phyloP scores from a whole-genome alignment of 176 grass and related monocot species.

The Chloris gayana region DNA sequence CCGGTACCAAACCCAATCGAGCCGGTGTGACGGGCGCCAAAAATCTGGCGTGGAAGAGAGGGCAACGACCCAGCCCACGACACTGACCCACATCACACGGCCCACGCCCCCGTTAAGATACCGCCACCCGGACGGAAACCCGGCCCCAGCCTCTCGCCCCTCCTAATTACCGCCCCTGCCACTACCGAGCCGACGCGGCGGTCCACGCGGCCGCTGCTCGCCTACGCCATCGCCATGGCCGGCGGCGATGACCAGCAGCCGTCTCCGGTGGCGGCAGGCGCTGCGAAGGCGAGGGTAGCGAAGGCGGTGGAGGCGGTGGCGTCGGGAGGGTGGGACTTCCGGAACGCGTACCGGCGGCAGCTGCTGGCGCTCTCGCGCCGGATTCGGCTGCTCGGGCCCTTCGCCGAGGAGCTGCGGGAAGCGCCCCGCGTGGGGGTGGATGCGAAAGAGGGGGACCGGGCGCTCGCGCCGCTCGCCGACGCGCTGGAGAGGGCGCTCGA shows the following conservation, averaged over 20 bases:
- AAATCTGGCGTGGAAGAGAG: slow-evolving; percentile 41
- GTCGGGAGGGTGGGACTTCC: slow-evolving; percentile 47
- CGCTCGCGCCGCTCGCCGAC: slow-evolving; percentile 51
- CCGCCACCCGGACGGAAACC: not conserved
- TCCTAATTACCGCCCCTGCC: slow-evolving; percentile 34
- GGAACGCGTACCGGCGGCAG: slow-evolving; percentile 71
- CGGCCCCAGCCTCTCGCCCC: not conserved
- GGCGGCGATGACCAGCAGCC: slow-evolving; percentile 21
- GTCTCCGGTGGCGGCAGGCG: not conserved
- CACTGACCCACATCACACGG: slow-evolving; percentile 10
- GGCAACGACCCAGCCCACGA: slow-evolving; percentile 28
- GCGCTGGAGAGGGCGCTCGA: slow-evolving; percentile 57
- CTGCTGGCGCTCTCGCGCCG: slow-evolving; percentile 72
- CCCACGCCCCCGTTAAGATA: slow-evolving; percentile 4
- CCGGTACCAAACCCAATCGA: not conserved
- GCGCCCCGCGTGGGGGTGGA: slow-evolving; percentile 13
- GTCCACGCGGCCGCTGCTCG: not conserved
- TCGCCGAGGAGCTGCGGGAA: slow-evolving; percentile 81
- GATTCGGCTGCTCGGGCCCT: slow-evolving; percentile 72
- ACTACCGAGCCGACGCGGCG: not conserved
- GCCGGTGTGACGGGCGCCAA: not conserved
- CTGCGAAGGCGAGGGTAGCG: slow-evolving; percentile 24
- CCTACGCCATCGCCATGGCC: slow-evolving; percentile 29
- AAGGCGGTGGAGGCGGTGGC: slow-evolving; percentile 41
- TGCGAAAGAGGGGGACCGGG: not conserved